phyloP scores from a whole-genome alignment of 495 filamentous ascomycete species.

The Aspergillus indologenus region DNA sequence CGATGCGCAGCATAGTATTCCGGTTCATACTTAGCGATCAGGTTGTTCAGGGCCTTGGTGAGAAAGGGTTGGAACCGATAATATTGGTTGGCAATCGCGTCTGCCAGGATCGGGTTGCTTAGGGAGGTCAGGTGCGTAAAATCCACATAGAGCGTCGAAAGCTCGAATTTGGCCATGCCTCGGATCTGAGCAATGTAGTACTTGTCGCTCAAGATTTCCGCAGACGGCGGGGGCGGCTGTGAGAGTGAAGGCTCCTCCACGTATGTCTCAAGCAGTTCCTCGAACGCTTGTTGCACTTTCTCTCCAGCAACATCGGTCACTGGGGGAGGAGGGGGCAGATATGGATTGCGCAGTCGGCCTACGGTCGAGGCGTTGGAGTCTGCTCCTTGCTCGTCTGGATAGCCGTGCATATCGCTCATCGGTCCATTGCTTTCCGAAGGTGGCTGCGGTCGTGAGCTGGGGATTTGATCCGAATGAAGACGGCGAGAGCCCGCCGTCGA shows the following conservation, averaged over 20 bases:
- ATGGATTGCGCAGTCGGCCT: constrained; percentile 56
- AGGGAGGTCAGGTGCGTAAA: constrained; percentile 77
- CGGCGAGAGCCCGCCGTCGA: constrained; percentile 35
- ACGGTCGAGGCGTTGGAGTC: constrained; percentile 52
- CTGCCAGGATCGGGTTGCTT: constrained; percentile 70
- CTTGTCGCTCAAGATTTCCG: constrained; percentile 74
- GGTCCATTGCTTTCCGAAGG: constrained; percentile 54
- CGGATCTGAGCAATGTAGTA: constrained; percentile 98
- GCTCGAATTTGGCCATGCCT: constrained; percentile 74
- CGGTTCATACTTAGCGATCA: constrained; percentile 91
- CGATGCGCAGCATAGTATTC: constrained; percentile 89
- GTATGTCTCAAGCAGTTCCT: constrained; percentile 83
- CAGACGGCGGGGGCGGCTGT: constrained; percentile 65
- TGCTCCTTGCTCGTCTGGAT: constrained; percentile 62
- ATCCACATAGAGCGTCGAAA: constrained; percentile 98
- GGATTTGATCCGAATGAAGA: constrained; percentile 40
- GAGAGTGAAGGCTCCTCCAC: constrained; percentile 74
- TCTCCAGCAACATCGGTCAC: constrained; percentile 88
- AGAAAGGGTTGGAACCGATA: constrained; percentile 95
- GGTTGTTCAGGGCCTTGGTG: constrained; percentile 82
- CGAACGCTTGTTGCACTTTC: constrained; percentile 79
- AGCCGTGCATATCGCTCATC: constrained; percentile 50
- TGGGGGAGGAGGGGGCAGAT: constrained; percentile 65
- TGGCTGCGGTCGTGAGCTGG: constrained; percentile 42
- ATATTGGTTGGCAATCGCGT: constrained; percentile 83